phyloP scores from a whole-genome alignment of 2,329 filamentous ascomycete species.

The Mollisia scopiformis region DNA sequence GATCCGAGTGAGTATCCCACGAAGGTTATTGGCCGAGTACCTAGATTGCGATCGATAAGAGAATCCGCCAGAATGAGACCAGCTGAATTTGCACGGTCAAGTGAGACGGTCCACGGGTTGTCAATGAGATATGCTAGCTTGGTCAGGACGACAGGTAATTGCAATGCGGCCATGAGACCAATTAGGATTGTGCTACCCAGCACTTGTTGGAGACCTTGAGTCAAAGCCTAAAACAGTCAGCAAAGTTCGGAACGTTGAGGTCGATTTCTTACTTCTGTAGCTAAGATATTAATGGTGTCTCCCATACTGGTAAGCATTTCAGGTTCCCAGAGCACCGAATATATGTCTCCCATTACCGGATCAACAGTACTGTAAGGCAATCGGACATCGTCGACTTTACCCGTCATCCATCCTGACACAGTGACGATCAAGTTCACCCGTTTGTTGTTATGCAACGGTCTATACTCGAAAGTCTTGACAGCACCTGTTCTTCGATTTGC shows the following conservation, averaged over 20 bases:
- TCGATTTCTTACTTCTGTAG: conserved; percentile 78
- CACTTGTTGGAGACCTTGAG: conserved; percentile 94
- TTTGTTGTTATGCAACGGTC: conserved; percentile 97
- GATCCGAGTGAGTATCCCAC: conserved; percentile 94
- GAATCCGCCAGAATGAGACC: conserved; percentile 95
- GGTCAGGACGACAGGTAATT: conserved; percentile 88
- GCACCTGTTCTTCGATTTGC: conserved; percentile 87
- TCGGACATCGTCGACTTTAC: conserved; percentile 94
- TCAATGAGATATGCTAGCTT: conserved; percentile 97
- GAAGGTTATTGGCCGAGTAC: conserved; percentile 87
- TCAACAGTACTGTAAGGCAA: conserved; percentile 96
- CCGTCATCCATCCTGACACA: conserved; percentile 97
- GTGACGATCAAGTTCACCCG: conserved; percentile 94
- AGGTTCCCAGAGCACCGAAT: conserved; percentile 96
- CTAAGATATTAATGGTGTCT: conserved; percentile 97
- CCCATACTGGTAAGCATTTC: conserved; percentile 98
- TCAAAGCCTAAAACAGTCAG: conserved; percentile 72
- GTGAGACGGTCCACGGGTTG: conserved; percentile 97
- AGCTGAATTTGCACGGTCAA: conserved; percentile 84
- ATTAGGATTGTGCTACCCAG: conserved; percentile 88
- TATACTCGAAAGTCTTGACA: conserved; percentile 95
- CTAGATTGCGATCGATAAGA: conserved; percentile 86
- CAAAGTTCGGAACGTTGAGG: background rate
- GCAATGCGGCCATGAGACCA: conserved; percentile 87
- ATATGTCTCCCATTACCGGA: conserved; percentile 96